Conservation (phyloP, 805 yeast genomes). For the Yamadazyma scolyti region DNA sequence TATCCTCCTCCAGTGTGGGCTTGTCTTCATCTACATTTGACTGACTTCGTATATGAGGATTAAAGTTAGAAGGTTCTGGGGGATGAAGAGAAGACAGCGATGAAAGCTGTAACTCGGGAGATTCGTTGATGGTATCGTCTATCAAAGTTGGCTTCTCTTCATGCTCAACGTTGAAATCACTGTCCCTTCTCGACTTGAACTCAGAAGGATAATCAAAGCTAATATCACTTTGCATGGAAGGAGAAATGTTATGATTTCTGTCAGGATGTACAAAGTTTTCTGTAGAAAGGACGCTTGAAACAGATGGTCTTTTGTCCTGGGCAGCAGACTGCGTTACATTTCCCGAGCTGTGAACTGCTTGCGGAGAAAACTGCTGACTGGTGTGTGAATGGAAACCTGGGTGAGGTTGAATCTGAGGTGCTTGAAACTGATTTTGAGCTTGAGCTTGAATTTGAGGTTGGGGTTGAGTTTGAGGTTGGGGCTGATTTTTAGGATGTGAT, state of each 20-base stretch:
- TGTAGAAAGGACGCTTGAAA: conserved; percentile 16
- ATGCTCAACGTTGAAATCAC: conserved; percentile 2
- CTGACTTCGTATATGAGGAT: no score
- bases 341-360: no score
- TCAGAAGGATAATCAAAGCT: conserved; percentile 28
- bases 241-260: conserved; percentile 18
- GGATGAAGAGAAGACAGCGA: no score
- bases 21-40: neutral
- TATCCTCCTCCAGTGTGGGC: conserved; percentile 1
- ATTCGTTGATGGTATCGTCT: no score
- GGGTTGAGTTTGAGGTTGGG: neutral
- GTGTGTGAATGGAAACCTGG: no score
- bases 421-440: neutral
- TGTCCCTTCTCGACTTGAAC: conserved; percentile 14
- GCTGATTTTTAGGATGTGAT: neutral
- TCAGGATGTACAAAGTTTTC: conserved; percentile 15
- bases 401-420: no score
- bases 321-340: no score
- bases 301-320: conserved; percentile 16
- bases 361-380: no score
- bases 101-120: no score
- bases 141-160: conserved; percentile 1
- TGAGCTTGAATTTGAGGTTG: conserved; percentile 1
- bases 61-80: no score
- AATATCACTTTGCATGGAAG: conserved; percentile 29